Percentiles rank a stretch among this genome's conserved stretches.
These are phyloP conservation scores for Dinochytrium kinnereticum DNA, from an alignment of 371 early-diverging fungal species.

Conservation along the genomic window DNA sequence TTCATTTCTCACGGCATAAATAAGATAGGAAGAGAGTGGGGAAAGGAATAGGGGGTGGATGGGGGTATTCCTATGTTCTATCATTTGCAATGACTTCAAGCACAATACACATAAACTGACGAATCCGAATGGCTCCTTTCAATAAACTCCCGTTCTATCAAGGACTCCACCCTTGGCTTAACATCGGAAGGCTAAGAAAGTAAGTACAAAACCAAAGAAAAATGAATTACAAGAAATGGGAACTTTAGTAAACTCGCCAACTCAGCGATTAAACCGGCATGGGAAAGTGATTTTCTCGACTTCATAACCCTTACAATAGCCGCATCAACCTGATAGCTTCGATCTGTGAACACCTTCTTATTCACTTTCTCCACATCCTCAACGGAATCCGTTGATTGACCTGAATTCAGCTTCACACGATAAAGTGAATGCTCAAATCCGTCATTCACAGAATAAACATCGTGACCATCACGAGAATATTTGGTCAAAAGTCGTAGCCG, in stretches of 20 bases:
- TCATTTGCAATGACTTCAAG: not conserved
- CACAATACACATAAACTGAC: slow-evolving; percentile 1
- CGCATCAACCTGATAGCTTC: slow-evolving; percentile 11
- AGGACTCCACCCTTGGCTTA: not conserved
- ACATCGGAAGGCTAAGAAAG: not conserved
- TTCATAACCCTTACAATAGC: slow-evolving; percentile 5
- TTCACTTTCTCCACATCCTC: not conserved
- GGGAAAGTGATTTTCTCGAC: not conserved
- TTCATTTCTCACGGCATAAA: too few relatives aligned
- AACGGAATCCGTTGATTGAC: not conserved
- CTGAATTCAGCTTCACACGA: not conserved
- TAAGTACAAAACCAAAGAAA: not conserved
- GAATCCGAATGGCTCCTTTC: not conserved
- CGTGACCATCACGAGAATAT: not conserved
- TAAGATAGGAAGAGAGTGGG: too few relatives aligned
- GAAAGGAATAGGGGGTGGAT: not conserved
- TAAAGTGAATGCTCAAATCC: not conserved
- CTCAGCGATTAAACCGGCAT: not conserved
- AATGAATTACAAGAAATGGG: not conserved
- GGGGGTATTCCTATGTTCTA: not conserved
- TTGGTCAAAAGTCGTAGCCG: not conserved
- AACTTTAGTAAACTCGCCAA: not conserved
- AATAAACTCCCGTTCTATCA: slow-evolving; percentile 11
- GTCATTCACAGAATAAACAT: not conserved
- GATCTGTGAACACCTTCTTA: not conserved